phyloP scores from a whole-genome alignment of 2,329 filamentous ascomycete species.

The Emmonsiellopsis sp. region DNA sequence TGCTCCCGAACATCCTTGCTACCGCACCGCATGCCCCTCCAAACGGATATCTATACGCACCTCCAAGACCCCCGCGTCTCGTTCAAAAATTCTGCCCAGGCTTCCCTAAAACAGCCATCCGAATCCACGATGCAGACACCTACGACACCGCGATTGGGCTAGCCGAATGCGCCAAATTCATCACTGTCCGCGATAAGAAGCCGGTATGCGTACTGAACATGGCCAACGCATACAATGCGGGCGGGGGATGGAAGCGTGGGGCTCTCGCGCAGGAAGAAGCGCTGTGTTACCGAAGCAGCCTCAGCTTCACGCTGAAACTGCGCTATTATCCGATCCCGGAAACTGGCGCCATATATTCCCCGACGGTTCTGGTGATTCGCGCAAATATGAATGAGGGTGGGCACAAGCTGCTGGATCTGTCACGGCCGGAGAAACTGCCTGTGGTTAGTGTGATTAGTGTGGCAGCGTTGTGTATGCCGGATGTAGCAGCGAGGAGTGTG shows the following conservation, averaged over 20 bases:
- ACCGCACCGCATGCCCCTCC: slow-evolving; percentile 33
- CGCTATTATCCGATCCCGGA: slow-evolving; percentile 46
- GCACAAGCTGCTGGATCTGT: slow-evolving; percentile 38
- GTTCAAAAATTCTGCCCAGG: slow-evolving; percentile 35
- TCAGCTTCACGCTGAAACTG: slow-evolving; percentile 28
- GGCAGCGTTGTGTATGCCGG: slow-evolving; percentile 44
- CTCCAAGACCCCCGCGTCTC: slow-evolving; percentile 32
- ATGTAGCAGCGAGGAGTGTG: slow-evolving; percentile 8
- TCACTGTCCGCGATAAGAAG: slow-evolving; percentile 18
- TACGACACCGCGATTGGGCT: slow-evolving; percentile 46
- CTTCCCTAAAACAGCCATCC: slow-evolving; percentile 28
- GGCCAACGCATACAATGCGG: slow-evolving; percentile 47
- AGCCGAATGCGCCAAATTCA: slow-evolving; percentile 13
- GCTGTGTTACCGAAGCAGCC: slow-evolving; percentile 52
- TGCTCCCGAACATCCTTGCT: slow-evolving; percentile 40
- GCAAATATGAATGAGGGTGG: slow-evolving; percentile 34
- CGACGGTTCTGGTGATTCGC: slow-evolving; percentile 51
- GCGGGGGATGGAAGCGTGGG: slow-evolving; percentile 56
- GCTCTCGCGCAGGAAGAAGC: slow-evolving; percentile 60
- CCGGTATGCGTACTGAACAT: slow-evolving; percentile 57
- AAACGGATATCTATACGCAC: slow-evolving; percentile 30
- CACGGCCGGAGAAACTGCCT: slow-evolving; percentile 30
- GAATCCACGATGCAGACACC: slow-evolving; percentile 48
- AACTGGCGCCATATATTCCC: slow-evolving; percentile 49
- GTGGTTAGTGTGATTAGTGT: slow-evolving; percentile 52